phyloP scores from a whole-genome alignment of 768 basidiomycete species.

The Trichaptum fuscoviolaceum region DNA sequence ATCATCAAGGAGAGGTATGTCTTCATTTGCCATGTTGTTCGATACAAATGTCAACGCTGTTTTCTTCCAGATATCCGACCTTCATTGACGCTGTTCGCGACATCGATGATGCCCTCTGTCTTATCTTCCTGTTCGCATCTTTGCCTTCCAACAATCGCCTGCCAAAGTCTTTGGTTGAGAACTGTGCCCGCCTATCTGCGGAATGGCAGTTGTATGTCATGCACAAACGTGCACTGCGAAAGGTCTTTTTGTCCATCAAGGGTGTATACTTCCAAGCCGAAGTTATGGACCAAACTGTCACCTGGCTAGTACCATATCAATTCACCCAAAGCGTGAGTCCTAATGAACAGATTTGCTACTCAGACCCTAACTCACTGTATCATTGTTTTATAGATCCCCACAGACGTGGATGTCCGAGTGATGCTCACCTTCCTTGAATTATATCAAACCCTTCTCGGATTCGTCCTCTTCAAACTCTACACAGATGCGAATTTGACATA shows the following conservation, averaged over 20 bases:
- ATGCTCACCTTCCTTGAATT: conserved; percentile 98
- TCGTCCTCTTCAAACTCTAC: conserved; percentile 97
- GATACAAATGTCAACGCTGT: background rate
- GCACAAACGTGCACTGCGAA: conserved; percentile 77
- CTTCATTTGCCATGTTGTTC: conserved; percentile 6
- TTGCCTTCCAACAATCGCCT: conserved; percentile 84
- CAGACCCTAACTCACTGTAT: conserved; percentile 10
- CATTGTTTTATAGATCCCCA: conserved; percentile 59
- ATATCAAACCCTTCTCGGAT: conserved; percentile 93
- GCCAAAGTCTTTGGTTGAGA: conserved; percentile 78
- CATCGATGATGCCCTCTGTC: conserved; percentile 94
- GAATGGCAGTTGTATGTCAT: conserved; percentile 98
- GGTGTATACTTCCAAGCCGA: conserved; percentile 98
- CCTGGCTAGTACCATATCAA: conserved; percentile 96
- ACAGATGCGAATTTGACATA: conserved; percentile 90
- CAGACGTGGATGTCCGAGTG: conserved; percentile 95
- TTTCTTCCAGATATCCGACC: conserved; percentile 76
- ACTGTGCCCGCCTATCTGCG: conserved; percentile 82
- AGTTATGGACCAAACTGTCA: conserved; percentile 86
- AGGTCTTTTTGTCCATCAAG: conserved; percentile 95
- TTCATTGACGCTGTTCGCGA: conserved; percentile 95
- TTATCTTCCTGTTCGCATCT: conserved; percentile 88
- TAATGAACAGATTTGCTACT: background rate
- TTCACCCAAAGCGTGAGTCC: conserved; percentile 85
- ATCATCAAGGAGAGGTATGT: conserved; percentile 91